Base-by-base conservation (phyloP, 768 basidiomycete species). In the Leccinum disarticulatum region DNA sequence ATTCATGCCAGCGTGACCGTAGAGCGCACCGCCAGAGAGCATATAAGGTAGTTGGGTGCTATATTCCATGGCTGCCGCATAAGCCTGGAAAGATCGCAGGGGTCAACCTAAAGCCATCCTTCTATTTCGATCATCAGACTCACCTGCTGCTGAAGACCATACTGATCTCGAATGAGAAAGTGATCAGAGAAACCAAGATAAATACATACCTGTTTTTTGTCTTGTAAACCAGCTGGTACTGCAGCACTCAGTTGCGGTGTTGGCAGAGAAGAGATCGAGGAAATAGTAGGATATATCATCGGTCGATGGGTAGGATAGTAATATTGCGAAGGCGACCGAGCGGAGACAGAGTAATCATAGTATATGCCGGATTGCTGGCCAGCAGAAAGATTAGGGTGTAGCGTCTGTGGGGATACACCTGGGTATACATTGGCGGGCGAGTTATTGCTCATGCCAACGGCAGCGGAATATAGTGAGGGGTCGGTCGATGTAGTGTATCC, bases 181-280 rank as follows among this genome's bases (percentile, higher is more conserved):
- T 36, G 30, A 33, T 48, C 22, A 46, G 60, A 14, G 15, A 54
- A 43, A 63, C 15, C 54, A 54, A 64, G 17, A 59, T 25, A 54
- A 59, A 58, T 31, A 63, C 71, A 25, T 64, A 86, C 87, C 79
- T 86, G 84, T 63, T 87, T 88, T 70, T 86, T 88, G 61, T 86
- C 83, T 25, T 70, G 64, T 22, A 80, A 60, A 28, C 77, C 71
- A 19, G 75, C 68, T 36, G 80, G 77, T 48, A 73, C 70, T 22
- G 79, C 70, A 47, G 78, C 66, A 35, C 73, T 68, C 28, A 83
- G 58, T 57, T 84, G 84, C 25, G 80, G 73, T n/a, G 78, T 75
- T 8, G 80, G 72, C 76, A 87, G 80, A 27, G 84, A 79, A 6
- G 85, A 83, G 55, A 81, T 80, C 28, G 81, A 73, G 14, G 82